These are phyloP conservation scores for Hypoxylon cercidicola DNA, from an alignment of 495 filamentous ascomycete genomes.

Conservation along the genomic window DNA sequence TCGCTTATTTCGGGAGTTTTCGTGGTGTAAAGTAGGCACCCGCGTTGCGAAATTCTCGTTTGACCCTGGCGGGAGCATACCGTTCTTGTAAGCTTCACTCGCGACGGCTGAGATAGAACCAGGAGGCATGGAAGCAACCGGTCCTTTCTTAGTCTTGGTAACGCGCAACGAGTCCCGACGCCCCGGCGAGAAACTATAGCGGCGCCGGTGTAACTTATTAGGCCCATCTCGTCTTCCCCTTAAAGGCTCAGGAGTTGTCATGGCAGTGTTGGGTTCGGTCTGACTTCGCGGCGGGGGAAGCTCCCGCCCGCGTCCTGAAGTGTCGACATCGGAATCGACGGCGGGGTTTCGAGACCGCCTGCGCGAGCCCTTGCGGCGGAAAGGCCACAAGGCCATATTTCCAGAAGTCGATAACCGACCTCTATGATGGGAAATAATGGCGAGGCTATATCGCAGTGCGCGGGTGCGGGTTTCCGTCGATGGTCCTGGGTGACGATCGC, in stretches of 20 bases:
- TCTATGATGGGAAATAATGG: constrained; percentile 25
- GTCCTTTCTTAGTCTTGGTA: constrained; percentile 43
- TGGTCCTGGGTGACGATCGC: constrained; percentile 37
- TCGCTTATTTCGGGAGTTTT: constrained; percentile 58
- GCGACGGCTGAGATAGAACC: constrained; percentile 7
- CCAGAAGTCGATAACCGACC: constrained; percentile 27
- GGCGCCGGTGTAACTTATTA: constrained; percentile 60
- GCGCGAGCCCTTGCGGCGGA: constrained; percentile 71
- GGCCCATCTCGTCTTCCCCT: constrained; percentile 49
- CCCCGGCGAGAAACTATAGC: constrained; percentile 65
- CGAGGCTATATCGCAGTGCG: constrained; percentile 40
- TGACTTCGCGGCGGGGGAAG: constrained; percentile 49
- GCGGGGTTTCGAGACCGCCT: constrained; percentile 54
- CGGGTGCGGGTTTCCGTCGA: constrained; percentile 37
- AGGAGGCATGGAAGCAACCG: constrained; percentile 45
- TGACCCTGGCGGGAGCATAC: constrained; percentile 41
- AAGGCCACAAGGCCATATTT: constrained; percentile 82
- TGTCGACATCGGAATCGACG: constrained; percentile 47
- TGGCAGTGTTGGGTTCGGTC: constrained; percentile 47
- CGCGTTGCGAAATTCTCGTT: constrained; percentile 53
- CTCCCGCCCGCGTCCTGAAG: constrained; percentile 37
- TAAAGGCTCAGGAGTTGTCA: constrained; percentile 26
- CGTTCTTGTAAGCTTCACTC: constrained; percentile 29
- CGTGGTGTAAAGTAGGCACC: constrained; percentile 70
- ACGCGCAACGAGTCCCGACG: constrained; percentile 58